These are phyloP conservation scores for Didymosphaeria variabile DNA, from an alignment of 2,329 filamentous ascomycete species.

Conservation along the genomic window DNA sequence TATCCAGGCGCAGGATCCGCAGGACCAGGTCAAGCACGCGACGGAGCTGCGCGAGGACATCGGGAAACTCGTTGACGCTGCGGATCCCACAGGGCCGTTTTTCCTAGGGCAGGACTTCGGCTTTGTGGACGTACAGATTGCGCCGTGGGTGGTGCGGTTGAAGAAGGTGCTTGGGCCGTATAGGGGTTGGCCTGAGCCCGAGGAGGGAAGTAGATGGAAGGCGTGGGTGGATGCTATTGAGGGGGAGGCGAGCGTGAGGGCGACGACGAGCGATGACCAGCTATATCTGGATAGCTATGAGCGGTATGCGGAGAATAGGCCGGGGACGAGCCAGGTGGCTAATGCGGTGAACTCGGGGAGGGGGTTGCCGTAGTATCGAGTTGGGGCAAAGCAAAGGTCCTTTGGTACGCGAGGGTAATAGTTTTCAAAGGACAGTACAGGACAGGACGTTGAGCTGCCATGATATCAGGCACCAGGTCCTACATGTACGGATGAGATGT, in stretches of 20 bases:
- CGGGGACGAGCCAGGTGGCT: slow-evolving; percentile 66
- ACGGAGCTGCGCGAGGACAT: slow-evolving; percentile 73
- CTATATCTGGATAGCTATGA: slow-evolving; percentile 74
- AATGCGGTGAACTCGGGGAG: slow-evolving; percentile 68
- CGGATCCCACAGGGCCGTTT: slow-evolving; percentile 70
- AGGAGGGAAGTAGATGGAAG: slow-evolving; percentile 71
- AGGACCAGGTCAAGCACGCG: slow-evolving; percentile 67
- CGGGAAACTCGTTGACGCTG: slow-evolving; percentile 66
- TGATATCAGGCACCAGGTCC: no score
- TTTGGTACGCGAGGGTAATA: no score
- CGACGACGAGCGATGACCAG: slow-evolving; percentile 72
- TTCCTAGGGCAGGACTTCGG: slow-evolving; percentile 68
- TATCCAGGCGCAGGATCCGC: slow-evolving; percentile 69
- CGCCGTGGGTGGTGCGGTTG: slow-evolving; percentile 77
- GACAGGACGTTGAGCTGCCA: no score
- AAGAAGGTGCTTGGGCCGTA: slow-evolving; percentile 72
- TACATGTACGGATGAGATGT: no score
- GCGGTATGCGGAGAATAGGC: slow-evolving; percentile 69
- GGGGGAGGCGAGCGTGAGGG: slow-evolving; percentile 66
- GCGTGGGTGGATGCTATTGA: slow-evolving; percentile 77
- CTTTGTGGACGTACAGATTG: slow-evolving; percentile 79
- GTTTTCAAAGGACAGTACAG: no score
- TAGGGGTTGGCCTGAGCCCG: slow-evolving; percentile 71
- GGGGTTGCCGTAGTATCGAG: slow-evolving; percentile 56
- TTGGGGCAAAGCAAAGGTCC: no score